phyloP scores from a whole-genome alignment of 768 basidiomycete genomes.

The Trametes gibbosa region DNA sequence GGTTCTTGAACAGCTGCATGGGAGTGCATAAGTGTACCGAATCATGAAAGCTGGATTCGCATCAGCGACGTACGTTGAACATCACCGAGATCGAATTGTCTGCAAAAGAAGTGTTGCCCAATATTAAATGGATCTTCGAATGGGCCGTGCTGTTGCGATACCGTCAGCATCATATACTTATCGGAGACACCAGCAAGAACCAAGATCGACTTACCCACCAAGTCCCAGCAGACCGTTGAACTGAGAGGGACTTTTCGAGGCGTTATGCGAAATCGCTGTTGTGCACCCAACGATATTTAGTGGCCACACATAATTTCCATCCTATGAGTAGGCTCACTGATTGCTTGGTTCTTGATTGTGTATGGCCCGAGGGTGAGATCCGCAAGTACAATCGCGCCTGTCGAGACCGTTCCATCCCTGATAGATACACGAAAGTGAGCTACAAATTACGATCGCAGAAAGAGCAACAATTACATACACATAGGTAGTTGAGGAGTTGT shows the following conservation, averaged over 20 bases:
- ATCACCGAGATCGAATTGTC: conserved; percentile 7
- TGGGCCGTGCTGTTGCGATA: not conserved
- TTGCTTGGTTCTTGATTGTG: conserved; percentile 8
- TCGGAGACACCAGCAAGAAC: not conserved
- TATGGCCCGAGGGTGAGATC: conserved; percentile 5
- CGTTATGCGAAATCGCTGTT: not conserved
- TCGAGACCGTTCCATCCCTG: conserved; percentile 1
- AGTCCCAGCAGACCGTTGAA: conserved; percentile 7
- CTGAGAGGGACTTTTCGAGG: not conserved
- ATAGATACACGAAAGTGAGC: not conserved
- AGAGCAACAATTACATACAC: not conserved
- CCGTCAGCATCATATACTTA: not conserved
- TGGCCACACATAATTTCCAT: not conserved
- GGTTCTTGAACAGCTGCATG: conserved; percentile 5
- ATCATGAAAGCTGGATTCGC: not conserved
- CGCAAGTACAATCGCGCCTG: conserved; percentile 5
- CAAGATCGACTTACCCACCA: not conserved
- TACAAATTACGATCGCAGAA: not conserved
- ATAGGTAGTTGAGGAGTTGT: conserved; percentile 1
- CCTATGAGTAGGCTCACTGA: not conserved
- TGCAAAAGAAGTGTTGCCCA: not conserved
- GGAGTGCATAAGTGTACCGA: too few species aligned
- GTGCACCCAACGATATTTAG: not conserved
- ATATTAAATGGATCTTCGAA: not conserved
- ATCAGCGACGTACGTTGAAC: conserved; percentile 6